Base-by-base conservation (phyloP, 2,329 filamentous ascomycete species). In the Microdochium bolleyi region DNA sequence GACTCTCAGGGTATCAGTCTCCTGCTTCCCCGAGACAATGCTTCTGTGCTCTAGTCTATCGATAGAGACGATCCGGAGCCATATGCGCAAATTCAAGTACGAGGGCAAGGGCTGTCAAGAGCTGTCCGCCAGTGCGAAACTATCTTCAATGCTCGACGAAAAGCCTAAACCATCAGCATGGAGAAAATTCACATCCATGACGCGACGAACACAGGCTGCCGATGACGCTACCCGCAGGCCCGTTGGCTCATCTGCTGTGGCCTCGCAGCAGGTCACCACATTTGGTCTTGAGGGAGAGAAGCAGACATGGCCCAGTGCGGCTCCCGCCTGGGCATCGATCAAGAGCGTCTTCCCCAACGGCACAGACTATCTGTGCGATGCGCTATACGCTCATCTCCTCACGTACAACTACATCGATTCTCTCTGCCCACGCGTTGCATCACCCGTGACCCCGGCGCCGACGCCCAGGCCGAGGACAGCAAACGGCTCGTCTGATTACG, bases 21-120 rank as follows among this genome's bases (percentile, higher is more conserved):
- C 73, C 4, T 81, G 77, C 58, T 84, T 84, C 56, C 80, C 80
- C 0, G 79, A 82, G 57, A 81, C 79, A 1, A 80, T 82, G 75
- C 73, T 83, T 1, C 67, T 77, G 11, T 75, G 78, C 4, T 76
- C 73, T 0, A 81, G 76, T 58, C 67, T 82, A 3, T 76, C 79
- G 0, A 70, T 82, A 49, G 79, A 83, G 62, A 82, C 76, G 0
- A 80, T 84, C 53, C 77, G 80, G 16, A 64, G 72, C 25, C 81
- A 81, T 57, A 76, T 78, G 0, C 77, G 71, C 51, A 81, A 80
- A 59, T 62, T 80, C 38, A 72, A 71, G 49, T 77, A 76, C n/a
- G 54, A 59, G 38, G 49, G 55, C 5, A 50, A 57, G 14, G 54
- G 54, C 34, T 22, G 10, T 22, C 19, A 16, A 19, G 41, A 46